Conservation (phyloP, 2,329 filamentous ascomycete genomes). For the Tolypocladium guangdongense region DNA sequence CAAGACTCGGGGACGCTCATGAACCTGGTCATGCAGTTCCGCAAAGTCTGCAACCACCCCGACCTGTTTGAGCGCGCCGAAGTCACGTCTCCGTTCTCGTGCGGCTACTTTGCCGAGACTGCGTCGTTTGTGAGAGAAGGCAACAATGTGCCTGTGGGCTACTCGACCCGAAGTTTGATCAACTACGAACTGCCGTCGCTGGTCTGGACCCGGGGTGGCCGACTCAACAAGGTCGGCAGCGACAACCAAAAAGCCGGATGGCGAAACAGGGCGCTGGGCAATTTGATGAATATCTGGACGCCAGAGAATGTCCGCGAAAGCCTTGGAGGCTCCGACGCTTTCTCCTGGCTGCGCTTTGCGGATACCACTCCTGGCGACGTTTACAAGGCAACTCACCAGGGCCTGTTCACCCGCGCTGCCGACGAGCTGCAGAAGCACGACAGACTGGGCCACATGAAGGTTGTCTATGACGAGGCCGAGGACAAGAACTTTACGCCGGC, state of each 20-base stretch:
- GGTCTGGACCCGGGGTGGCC: slow-evolving; percentile 70
- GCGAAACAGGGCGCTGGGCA: slow-evolving; percentile 61
- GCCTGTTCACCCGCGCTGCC: slow-evolving; percentile 64
- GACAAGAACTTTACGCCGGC: slow-evolving; percentile 54
- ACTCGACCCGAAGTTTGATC: slow-evolving; percentile 79
- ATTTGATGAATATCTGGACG: slow-evolving; percentile 85
- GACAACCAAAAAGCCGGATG: slow-evolving; percentile 72
- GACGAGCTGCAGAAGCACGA: slow-evolving; percentile 44
- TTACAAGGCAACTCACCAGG: slow-evolving; percentile 55
- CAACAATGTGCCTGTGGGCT: slow-evolving; percentile 64
- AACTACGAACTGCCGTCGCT: slow-evolving; percentile 74
- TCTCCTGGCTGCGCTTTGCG: slow-evolving; percentile 85
- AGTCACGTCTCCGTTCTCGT: slow-evolving; percentile 74
- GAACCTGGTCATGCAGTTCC: slow-evolving; percentile 99
- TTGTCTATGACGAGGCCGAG: slow-evolving; percentile 58
- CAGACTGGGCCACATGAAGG: slow-evolving; percentile 53
- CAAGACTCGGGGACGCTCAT: slow-evolving; percentile 92
- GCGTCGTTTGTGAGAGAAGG: slow-evolving; percentile 92
- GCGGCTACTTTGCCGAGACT: slow-evolving; percentile 85
- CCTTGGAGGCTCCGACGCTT: slow-evolving; percentile 49
- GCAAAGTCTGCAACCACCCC: slow-evolving; percentile 97
- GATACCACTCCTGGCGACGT: slow-evolving; percentile 66
- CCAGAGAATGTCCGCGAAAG: slow-evolving; percentile 65
- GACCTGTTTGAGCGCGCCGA: slow-evolving; percentile 94
- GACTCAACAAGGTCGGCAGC: slow-evolving; percentile 60